Percentiles rank a stretch among this genome's conserved stretches.
phyloP scores from a whole-genome alignment of 2,329 filamentous ascomycete species.

The Colletotrichum falcatum region DNA sequence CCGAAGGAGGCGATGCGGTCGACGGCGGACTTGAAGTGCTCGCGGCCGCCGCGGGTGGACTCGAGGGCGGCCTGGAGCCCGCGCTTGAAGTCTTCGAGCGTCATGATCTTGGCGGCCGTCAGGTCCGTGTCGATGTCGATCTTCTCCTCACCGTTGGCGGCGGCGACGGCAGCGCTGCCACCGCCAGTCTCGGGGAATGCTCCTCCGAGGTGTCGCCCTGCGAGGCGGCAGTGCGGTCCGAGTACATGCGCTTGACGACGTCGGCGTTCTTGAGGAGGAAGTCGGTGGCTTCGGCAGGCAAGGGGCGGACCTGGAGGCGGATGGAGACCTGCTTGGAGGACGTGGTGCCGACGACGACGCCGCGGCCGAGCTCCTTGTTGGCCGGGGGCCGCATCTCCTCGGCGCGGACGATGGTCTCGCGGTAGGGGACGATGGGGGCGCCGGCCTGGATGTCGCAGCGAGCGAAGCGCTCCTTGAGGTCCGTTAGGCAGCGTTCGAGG shows the following conservation, averaged over 20 bases:
- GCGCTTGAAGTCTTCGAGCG: slow-evolving; percentile 80
- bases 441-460: slow-evolving; percentile 95
- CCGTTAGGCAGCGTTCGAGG: slow-evolving; percentile 91
- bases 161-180: neutral
- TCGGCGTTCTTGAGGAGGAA: slow-evolving; percentile 85
- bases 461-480: slow-evolving; percentile 92
- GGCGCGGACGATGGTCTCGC: slow-evolving; percentile 88
- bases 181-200: neutral
- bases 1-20: slow-evolving; percentile 92
- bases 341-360: slow-evolving; percentile 79
- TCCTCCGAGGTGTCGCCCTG: slow-evolving; percentile 50
- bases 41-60: slow-evolving; percentile 74
- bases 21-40: slow-evolving; percentile 81
- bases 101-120: slow-evolving; percentile 69
- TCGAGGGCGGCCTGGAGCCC: slow-evolving; percentile 78
- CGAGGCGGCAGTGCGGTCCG: slow-evolving; percentile 67
- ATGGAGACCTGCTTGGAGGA: slow-evolving; percentile 89
- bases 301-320: slow-evolving; percentile 79
- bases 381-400: slow-evolving; percentile 92
- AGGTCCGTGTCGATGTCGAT: slow-evolving; percentile 69
- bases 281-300: slow-evolving; percentile 83
- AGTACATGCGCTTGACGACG: slow-evolving; percentile 83
- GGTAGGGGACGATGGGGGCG: slow-evolving; percentile 93
- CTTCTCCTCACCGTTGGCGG: slow-evolving; percentile 46
- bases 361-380: slow-evolving; percentile 87